Evolutionary conservation across 106 monocot genomes (phyloP), one percentile per base, ranked within the genome.

Genomic region (Dendrobium catenatum): DNA sequence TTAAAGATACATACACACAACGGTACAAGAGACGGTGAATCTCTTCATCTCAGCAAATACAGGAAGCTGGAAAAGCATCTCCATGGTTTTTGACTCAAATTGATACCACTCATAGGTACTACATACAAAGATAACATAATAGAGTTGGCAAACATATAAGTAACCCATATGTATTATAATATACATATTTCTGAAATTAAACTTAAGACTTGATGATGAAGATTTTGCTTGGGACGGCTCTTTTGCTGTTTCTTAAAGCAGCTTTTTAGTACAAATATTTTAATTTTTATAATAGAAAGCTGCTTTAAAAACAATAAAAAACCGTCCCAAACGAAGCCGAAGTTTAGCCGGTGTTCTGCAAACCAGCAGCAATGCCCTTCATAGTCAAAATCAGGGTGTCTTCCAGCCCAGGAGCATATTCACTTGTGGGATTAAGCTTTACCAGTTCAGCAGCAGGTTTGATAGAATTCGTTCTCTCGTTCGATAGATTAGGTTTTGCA

Each of bases 351-450:
- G 95, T 96, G 82, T 96, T 96, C 84, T 93, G 93, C 95, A 96
- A 80, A 37, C 95, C 95, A 22, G 95, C 93, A 78, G 95, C 95
- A 75, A 96, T 90, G 78, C 95, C 95, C 88, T 96, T 96, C 95
- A 96, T 96, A 73, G 95, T 96, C 82, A 96, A 77, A 73, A 96
- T 96, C 55, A 96, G 85, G 26, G 95, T 96, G 80, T 96, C 95
- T 79, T 96, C 95, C 19, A 96, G 73, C 15, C 95, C 95, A 64
- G 93, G 95, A 20, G 91, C 89, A 51, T 96, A 96, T 9, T 96
- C 95, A 20, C 95, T 93, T 42, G 85, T 86, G 9, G 95, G 95
- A 77, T 96, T 96, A 72, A 96, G 86, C 80, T 89, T 96, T 68
- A 96, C 89, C 40, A 93, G 72, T 81, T 96, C 96, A 1, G 91